These are phyloP conservation scores for Blastocystis sp. DNA, from an alignment of 352 stramenopile genomes.

Conservation along the genomic window DNA sequence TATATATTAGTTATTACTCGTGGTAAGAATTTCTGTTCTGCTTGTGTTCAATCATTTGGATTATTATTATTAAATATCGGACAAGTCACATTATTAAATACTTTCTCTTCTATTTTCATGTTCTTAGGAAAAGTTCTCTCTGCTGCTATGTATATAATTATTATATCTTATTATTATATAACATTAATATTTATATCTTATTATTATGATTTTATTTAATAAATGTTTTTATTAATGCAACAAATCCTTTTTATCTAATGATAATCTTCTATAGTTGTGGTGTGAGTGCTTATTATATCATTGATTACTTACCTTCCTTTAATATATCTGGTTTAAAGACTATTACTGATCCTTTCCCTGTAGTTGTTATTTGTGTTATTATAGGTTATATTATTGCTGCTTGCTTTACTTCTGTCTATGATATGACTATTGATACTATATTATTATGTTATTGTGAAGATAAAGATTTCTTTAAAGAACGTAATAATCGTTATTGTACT, in stretches of 20 bases:
- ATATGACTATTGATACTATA: slow-evolving; percentile 77
- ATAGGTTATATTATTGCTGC: slow-evolving; percentile 70
- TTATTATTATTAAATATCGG: slow-evolving; percentile 71
- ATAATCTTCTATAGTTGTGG: slow-evolving; percentile 38
- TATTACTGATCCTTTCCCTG: slow-evolving; percentile 57
- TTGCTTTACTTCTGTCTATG: slow-evolving; percentile 77
- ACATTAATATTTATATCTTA: slow-evolving; percentile 52
- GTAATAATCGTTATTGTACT: too few relatives aligned
- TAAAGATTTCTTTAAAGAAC: too few relatives aligned
- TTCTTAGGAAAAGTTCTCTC: slow-evolving; percentile 77
- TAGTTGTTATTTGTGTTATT: slow-evolving; percentile 65
- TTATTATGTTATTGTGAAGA: slow-evolving; percentile 83
- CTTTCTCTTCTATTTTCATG: slow-evolving; percentile 68
- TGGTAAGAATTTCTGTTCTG: slow-evolving; percentile 53
- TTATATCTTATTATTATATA: slow-evolving; percentile 68
- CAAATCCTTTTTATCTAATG: too few relatives aligned
- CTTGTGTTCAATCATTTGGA: slow-evolving; percentile 69
- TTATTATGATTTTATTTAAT: too few relatives aligned
- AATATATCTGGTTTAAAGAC: slow-evolving; percentile 50
- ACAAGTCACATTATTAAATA: slow-evolving; percentile 61
- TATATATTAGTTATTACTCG: slow-evolving; percentile 68
- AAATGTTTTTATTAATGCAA: slow-evolving; percentile 38
- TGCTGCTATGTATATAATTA: slow-evolving; percentile 63
- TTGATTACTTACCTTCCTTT: slow-evolving; percentile 43
- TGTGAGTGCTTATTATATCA: slow-evolving; percentile 44